Evolutionary conservation across 345 rosid species (phyloP), one percentile per base, ranked within the genome.

Genomic region (Salix purpurea): DNA sequence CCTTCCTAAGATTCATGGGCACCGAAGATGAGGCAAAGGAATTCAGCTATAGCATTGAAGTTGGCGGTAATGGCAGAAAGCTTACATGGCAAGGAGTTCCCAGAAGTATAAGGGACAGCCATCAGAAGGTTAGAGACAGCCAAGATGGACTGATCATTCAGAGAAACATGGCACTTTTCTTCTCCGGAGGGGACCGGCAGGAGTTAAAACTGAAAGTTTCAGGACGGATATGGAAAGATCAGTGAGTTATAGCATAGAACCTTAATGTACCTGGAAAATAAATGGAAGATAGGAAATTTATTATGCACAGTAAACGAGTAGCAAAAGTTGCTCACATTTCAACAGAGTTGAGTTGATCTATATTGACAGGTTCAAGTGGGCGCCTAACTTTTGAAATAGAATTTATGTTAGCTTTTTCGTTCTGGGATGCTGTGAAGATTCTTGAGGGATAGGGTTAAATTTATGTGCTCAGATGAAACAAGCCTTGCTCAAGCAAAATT

Each of bases 1-100:
- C 89, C 28, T 86, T 86, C 77, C 80, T 88, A 56, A 86, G 88
- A 39, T 88, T 88, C 84, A 88, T 88, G 91, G 91, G 91, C 7
- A 79, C 73, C 4, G 89, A 86, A 30, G 86, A 85, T 0, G 89
- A 86, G 61, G 87, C 89, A 18, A 75, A 80, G 78, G 82, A 85
- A 42, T 88, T 83, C 52, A 82, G 89, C 74, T 88, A 88, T 87
- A 86, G 86, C 67, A 73, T 88, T 5, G 91, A 88, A 76, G 91
- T 88, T 0, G 89, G 91, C 2, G 88, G 88, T 32, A 83, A 79
- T 69, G 87, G 88, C 26, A 75, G 91, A 69, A 88, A 80, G 80
- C 85, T 88, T 15, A 76, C 56, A 15, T 88, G 91, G 91, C 87
- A 88, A 71, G 91, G 91, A 14, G 80, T 85, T 40, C 91, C 91